phyloP scores from a whole-genome alignment of 371 early-diverging fungal genomes.

The Mycotypha africana region DNA sequence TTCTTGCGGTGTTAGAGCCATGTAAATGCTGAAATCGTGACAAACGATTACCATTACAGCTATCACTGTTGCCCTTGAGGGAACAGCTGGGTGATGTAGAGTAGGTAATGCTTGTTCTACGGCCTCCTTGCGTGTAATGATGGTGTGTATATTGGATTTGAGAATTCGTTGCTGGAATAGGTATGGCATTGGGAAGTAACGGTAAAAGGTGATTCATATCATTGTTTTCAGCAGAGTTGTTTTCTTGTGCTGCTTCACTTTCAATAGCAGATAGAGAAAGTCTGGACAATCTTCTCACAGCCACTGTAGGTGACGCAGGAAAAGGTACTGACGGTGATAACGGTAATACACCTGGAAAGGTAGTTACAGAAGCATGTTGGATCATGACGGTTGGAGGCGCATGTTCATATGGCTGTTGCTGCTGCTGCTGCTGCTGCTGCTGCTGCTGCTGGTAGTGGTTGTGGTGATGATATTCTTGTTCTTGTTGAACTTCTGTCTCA shows the following conservation, averaged over 20 bases:
- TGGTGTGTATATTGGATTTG: constrained; percentile 42
- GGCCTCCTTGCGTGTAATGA: not conserved
- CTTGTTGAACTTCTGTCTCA: too few relatives aligned
- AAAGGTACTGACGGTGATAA: not conserved
- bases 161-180: constrained; percentile 30
- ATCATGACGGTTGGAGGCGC: not conserved
- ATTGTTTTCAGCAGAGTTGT: not conserved
- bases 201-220: too few relatives aligned
- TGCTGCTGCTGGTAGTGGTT: too few relatives aligned
- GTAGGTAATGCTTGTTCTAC: constrained; percentile 20
- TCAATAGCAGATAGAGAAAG: constrained; percentile 40
- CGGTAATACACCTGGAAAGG: not conserved
- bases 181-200: constrained; percentile 15
- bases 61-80: too few relatives aligned
- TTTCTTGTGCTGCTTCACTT: constrained; percentile 1
- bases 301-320: constrained; percentile 9
- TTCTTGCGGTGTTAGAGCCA: too few relatives aligned
- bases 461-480: too few relatives aligned
- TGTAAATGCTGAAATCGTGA: constrained; percentile 3
- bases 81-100: constrained; percentile 33
- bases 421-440: not conserved
- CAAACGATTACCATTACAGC: constrained; percentile 1
- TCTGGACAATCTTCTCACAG: constrained; percentile 30
- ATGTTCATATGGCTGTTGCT: not conserved
- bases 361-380: not conserved